Evolutionary conservation across 2,329 filamentous ascomycete genomes (phyloP).

Genomic region (Corinectria fuckeliana): DNA sequence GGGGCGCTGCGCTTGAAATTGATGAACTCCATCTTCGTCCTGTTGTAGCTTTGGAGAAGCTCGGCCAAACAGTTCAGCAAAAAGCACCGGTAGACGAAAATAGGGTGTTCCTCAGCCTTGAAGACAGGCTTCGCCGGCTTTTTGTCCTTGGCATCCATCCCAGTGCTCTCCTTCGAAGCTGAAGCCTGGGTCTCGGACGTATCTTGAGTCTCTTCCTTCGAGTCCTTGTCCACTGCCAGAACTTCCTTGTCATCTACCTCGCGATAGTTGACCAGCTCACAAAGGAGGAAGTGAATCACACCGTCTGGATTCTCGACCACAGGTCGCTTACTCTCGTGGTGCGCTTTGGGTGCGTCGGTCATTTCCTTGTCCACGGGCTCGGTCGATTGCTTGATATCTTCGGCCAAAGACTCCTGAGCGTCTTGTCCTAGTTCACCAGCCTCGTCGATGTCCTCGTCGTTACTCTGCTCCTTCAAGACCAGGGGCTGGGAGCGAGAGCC

Average conservation of each 20-base stretch:
- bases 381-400: slow-evolving; percentile 66
- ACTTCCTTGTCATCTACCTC: slow-evolving; percentile 88
- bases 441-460: slow-evolving; percentile 24
- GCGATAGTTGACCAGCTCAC: slow-evolving; percentile 88
- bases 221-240: slow-evolving; percentile 50
- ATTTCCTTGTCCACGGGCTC: slow-evolving; percentile 66
- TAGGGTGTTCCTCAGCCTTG: slow-evolving; percentile 91
- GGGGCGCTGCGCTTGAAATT: slow-evolving; percentile 96
- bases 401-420: slow-evolving; percentile 21
- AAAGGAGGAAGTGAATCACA: slow-evolving; percentile 92
- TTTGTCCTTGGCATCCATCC: slow-evolving; percentile 59
- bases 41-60: slow-evolving; percentile 88
- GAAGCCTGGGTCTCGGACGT: slow-evolving; percentile 31
- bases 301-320: slow-evolving; percentile 92
- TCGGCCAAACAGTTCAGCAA: slow-evolving; percentile 91
- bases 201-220: slow-evolving; percentile 45
- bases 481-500: slow-evolving; percentile 45
- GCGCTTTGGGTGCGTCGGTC: slow-evolving; percentile 68
- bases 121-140: slow-evolving; percentile 76
- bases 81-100: slow-evolving; percentile 96
- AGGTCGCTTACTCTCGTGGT: slow-evolving; percentile 76
- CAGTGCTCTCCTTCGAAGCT: slow-evolving; percentile 40
- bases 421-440: slow-evolving; percentile 20
- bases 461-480: slow-evolving; percentile 49
- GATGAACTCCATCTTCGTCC: slow-evolving; percentile 97